phyloP scores from a whole-genome alignment of 1,284 basidiomycete genomes.

The Coniferiporia weirii region DNA sequence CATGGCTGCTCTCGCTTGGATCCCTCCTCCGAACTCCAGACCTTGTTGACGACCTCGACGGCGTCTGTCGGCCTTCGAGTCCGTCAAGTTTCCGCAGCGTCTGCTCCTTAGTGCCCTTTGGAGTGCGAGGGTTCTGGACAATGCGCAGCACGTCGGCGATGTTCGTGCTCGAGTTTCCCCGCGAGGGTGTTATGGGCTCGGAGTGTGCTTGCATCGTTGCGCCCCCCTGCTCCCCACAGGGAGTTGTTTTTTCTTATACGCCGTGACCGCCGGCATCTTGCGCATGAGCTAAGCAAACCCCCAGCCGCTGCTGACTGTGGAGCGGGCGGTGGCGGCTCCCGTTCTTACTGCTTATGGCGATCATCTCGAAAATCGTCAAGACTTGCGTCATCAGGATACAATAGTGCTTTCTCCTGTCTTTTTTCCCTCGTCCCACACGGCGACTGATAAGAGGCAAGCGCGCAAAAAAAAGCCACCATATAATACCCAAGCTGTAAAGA shows the following conservation, averaged over 20 bases:
- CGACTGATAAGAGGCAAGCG: no score
- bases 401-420: no score
- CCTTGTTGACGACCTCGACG: neutral
- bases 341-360: neutral
- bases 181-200: neutral
- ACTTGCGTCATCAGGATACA: neutral
- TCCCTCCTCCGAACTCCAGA: no score
- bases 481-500: no score
- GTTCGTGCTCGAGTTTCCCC: neutral
- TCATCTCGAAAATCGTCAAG: neutral
- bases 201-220: neutral
- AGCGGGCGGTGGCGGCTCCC: neutral
- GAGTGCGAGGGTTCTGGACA: constrained; percentile 9
- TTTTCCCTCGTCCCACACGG: no score
- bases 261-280: no score
- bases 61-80: constrained; percentile 9
- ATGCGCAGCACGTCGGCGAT: constrained; percentile 8
- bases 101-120: constrained; percentile 5
- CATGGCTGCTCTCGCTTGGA: neutral
- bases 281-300: no score
- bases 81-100: constrained; percentile 15
- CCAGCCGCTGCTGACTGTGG: neutral
- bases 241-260: neutral
- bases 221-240: neutral
- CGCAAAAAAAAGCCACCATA: no score